Base-by-base conservation (phyloP, 148 eudicot genomes). In the Hydrangea macrophylla region DNA sequence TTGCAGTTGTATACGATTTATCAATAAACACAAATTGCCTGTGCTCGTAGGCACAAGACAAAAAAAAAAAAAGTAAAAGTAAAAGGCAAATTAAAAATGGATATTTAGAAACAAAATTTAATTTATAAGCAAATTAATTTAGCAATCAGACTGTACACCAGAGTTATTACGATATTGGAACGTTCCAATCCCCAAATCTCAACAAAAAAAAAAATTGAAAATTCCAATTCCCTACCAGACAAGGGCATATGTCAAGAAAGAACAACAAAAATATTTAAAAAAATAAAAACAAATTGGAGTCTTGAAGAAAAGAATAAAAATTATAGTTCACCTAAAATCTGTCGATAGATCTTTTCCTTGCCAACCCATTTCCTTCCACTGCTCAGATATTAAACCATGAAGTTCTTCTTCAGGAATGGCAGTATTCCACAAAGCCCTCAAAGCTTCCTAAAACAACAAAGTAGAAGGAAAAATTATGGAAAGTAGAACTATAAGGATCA, bases 361-460 rank as follows among this genome's bases (percentile, higher is more conserved):
- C 98, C 98, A 94, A 60, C 97, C 98, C 97, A 94, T 94, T 71
- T 87, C 97, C 73, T 94, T 94, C 98, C 98, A 94, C 72, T 90
- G 96, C 39, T 90, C 97, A 69, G 98, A 94, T 68, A 94, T 77
- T 78, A 90, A 80, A 76, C 76, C 91, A 78, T 20, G 71, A 68
- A 90, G 89, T 75, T 90, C 78, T 76, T 83, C 88, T 72, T 73
- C 89, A 24, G 98, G 98, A 76, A 88, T 90, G 77, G 98, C 86
- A 73, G 89, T 90, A 64, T 85, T 55, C 98, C 98, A 94, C 77
- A 94, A 80, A 27, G 88, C 88, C 84, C 68, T 83, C 77, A 94
- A 80, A 62, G 98, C 88, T 80, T 86, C 86, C 98, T 94, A 71
- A 25, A 60, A 24, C 42, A 70, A 60, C 26, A 72, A 18, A 50